Conservation (phyloP, 192 early-diverging fungal genomes). For the Obelidium mucronatum region DNA sequence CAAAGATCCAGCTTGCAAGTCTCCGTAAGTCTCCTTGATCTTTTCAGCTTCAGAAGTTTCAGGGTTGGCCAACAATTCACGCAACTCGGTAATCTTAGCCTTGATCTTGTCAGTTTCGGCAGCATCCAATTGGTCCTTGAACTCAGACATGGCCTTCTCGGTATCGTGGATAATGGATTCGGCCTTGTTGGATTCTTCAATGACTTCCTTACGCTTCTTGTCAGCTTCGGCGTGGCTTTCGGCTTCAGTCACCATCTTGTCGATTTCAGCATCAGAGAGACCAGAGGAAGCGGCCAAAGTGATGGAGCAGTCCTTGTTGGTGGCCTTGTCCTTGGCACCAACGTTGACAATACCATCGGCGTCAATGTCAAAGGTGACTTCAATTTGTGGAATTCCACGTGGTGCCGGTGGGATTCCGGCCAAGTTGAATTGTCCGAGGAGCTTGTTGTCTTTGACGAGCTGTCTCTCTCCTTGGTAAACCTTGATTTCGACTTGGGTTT, state of each 20-base stretch:
- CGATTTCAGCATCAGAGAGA: slow-evolving; percentile 92
- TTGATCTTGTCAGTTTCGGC: slow-evolving; percentile 88
- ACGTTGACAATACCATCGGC: slow-evolving; percentile 99
- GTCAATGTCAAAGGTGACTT: slow-evolving; percentile 99
- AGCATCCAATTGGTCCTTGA: slow-evolving; percentile 94
- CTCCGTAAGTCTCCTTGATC: slow-evolving; percentile 85
- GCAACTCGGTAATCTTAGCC: slow-evolving; percentile 80
- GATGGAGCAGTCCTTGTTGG: slow-evolving; percentile 84
- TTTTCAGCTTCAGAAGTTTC: slow-evolving; percentile 78
- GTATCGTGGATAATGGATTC: slow-evolving; percentile 91
- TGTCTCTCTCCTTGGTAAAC: slow-evolving; percentile 99
- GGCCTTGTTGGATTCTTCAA: slow-evolving; percentile 94
- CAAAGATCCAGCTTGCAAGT: slow-evolving; percentile 86
- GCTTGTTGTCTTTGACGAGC: slow-evolving; percentile 95
- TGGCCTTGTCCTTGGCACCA: slow-evolving; percentile 94
- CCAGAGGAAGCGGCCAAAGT: slow-evolving; percentile 96
- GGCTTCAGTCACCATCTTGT: slow-evolving; percentile 94
- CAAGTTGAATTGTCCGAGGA: slow-evolving; percentile 98
- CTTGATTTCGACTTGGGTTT: slow-evolving; percentile 97
- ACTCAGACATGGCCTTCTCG: slow-evolving; percentile 95
- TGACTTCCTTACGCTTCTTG: slow-evolving; percentile 89
- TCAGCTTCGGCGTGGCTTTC: slow-evolving; percentile 93
- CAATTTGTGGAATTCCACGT: slow-evolving; percentile 96
- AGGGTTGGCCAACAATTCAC: slow-evolving; percentile 77
- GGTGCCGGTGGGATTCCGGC: slow-evolving; percentile 95